Base-by-base conservation (phyloP, 1,284 basidiomycete species). In the Puccinia hordei region DNA sequence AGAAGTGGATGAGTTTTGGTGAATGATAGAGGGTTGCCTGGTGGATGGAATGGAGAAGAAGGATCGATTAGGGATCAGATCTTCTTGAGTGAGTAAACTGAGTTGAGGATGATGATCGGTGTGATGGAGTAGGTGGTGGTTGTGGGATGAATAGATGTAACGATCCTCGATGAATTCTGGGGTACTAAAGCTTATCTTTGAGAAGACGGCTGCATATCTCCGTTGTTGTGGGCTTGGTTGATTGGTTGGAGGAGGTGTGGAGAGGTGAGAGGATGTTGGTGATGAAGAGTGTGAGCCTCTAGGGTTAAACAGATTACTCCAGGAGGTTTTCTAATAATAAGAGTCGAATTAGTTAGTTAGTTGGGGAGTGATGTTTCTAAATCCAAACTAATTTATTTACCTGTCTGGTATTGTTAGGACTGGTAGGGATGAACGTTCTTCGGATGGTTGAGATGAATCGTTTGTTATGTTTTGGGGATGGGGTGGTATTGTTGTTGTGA, bases 121-220 rank as follows among this genome's bases (percentile, higher is more conserved):
- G 24, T 33, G 27, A 24, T n/a, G 49, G 9, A 22, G 19, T 51
- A 15, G 33, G 13, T 6, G 44, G 68, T 19, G 71, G 46, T 53
- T 73, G 2, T 73, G 46, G 22, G 71, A n/a, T n/a, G n/a, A 73
- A 57, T 73, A 73, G 22, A 73, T 33, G 19, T 73, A 55, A 22
- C 71, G 51, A 27, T 73, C 71, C 53, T 73, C 71, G n/a, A 73
- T 57, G 30, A 55, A 73, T 24, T 73, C 53, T 2, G 49, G 35
- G 1, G 71, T 57, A 27, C 71, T 55, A 15, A 55, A 73, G 35
- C 53, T 73, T 12, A 73, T 59, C 24, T 73, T 73, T 4, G 71
- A 73, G 51, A 73, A 73, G 27, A 55, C 24, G 4, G 71, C 49
- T 22, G 71, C 71, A 41, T 73, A 57, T 4, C 71, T 51, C 38